phyloP scores from a whole-genome alignment of 805 yeast genomes.

The Candida multigemmis region DNA sequence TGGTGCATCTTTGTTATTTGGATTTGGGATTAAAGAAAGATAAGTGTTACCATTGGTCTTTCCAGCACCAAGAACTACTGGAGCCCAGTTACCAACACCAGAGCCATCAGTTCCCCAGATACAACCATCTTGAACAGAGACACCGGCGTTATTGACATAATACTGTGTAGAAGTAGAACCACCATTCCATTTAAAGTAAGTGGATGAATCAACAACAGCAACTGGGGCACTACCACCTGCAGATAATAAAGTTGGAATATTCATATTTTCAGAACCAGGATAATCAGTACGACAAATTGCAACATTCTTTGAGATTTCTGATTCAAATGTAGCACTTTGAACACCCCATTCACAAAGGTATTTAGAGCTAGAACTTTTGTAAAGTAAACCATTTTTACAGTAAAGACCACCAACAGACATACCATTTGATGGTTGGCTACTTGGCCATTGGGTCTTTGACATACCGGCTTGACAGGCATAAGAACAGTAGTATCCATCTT shows the following conservation, averaged over 20 bases:
- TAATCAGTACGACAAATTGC: constrained; percentile 97
- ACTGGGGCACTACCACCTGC: constrained; percentile 61
- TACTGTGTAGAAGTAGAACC: constrained; percentile 86
- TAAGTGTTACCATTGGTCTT: constrained; percentile 58
- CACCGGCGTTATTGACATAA: constrained; percentile 96
- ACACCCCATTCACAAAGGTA: constrained; percentile 86
- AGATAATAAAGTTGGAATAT: constrained; percentile 74
- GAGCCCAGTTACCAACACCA: constrained; percentile 97
- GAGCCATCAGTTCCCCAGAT: constrained; percentile 81
- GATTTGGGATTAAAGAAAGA: constrained; percentile 90
- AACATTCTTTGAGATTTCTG: constrained; percentile 54
- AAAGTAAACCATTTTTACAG: constrained; percentile 78
- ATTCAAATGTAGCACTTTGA: constrained; percentile 58
- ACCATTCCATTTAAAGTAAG: constrained; percentile 79
- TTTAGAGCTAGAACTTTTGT: constrained; percentile 61
- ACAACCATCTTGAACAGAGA: constrained; percentile 83
- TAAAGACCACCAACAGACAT: constrained; percentile 88
- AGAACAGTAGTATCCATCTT: constrained; percentile 90
- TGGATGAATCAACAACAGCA: constrained; percentile 70
- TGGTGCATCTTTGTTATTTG: constrained; percentile 65
- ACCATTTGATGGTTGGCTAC: constrained; percentile 78
- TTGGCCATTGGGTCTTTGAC: constrained; percentile 98
- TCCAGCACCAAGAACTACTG: constrained; percentile 92
- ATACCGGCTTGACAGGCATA: constrained; percentile 98
- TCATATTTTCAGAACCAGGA: constrained; percentile 99